Evolutionary conservation across 2,329 filamentous ascomycete species (phyloP).

Genomic region (Pleurostoma richardsiae): DNA sequence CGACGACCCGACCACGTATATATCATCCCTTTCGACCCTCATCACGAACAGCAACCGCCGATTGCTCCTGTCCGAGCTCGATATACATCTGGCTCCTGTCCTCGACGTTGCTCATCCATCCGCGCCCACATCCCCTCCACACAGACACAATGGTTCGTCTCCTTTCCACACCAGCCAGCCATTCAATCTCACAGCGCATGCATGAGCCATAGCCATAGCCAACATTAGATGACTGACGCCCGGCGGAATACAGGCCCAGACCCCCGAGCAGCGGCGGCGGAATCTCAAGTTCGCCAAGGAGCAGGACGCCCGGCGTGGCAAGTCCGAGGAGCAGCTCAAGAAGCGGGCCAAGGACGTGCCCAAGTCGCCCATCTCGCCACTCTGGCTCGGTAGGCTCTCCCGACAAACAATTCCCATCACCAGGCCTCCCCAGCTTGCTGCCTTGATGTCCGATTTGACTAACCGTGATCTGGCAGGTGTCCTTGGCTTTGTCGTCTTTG

Average conservation of each 20-base stretch:
- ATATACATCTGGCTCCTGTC: background rate
- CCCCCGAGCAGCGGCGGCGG: slow-evolving; percentile 73
- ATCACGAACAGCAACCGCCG: background rate
- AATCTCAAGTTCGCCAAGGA: slow-evolving; percentile 75
- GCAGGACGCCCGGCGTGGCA: slow-evolving; percentile 71
- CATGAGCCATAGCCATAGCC: too few relatives aligned
- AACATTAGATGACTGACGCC: too few relatives aligned
- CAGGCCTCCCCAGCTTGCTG: too few relatives aligned
- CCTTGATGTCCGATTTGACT: slow-evolving; percentile 4
- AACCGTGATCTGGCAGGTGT: slow-evolving; percentile 30
- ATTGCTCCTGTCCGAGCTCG: background rate
- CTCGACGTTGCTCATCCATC: background rate
- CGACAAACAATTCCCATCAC: too few relatives aligned
- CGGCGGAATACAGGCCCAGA: slow-evolving; percentile 60
- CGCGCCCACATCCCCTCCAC: background rate
- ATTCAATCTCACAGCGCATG: too few relatives aligned
- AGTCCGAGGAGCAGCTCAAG: slow-evolving; percentile 61
- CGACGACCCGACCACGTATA: background rate
- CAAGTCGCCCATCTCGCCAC: slow-evolving; percentile 59
- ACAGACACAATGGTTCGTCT: slow-evolving; percentile 7
- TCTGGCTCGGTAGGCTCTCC: slow-evolving; percentile 51
- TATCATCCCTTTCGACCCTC: background rate
- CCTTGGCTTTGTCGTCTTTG: slow-evolving; percentile 57
- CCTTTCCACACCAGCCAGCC: too few relatives aligned
- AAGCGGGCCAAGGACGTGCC: slow-evolving; percentile 48